Conservation (phyloP, 345 rosid species). For the Barbarea vulgaris region DNA sequence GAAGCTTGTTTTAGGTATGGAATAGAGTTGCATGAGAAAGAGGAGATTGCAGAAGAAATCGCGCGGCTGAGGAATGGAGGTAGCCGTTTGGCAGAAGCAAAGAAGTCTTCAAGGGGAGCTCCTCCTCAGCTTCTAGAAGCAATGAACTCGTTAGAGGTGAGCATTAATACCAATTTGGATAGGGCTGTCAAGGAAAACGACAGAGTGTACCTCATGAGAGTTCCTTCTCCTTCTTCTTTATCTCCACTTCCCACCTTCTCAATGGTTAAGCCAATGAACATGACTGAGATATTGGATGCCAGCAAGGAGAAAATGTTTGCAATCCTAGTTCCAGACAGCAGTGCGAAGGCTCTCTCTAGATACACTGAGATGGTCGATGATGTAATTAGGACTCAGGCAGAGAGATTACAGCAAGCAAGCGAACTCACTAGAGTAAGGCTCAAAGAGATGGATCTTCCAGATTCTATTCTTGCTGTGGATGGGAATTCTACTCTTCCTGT, state of each 20-base stretch:
- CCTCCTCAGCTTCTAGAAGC: slow-evolving; percentile 88
- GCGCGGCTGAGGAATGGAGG: slow-evolving; percentile 77
- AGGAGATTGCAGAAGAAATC: slow-evolving; percentile 93
- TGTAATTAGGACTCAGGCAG: slow-evolving; percentile 89
- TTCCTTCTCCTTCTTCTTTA: slow-evolving; percentile 83
- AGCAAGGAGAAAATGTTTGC: slow-evolving; percentile 97
- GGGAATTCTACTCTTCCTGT: slow-evolving; percentile 68
- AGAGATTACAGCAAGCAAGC: slow-evolving; percentile 95
- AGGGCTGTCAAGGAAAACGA: slow-evolving; percentile 98
- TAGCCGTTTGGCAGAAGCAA: slow-evolving; percentile 72
- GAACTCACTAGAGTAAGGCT: slow-evolving; percentile 93
- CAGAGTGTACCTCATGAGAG: slow-evolving; percentile 97
- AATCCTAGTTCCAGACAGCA: slow-evolving; percentile 91
- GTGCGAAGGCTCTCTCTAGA: slow-evolving; percentile 97
- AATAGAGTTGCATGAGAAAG: slow-evolving; percentile 92
- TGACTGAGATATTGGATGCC: slow-evolving; percentile 89
- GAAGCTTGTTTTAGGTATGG: slow-evolving; percentile 92
- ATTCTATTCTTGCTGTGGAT: slow-evolving; percentile 89
- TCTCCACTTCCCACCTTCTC: slow-evolving; percentile 82
- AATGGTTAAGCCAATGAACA: slow-evolving; percentile 87
- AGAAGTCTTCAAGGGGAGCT: slow-evolving; percentile 81
- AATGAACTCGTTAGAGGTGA: slow-evolving; percentile 71
- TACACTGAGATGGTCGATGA: slow-evolving; percentile 99
- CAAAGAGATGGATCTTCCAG: slow-evolving; percentile 99
- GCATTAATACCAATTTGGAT: slow-evolving; percentile 73